Evolutionary conservation across 2,329 filamentous ascomycete genomes (phyloP).

Genomic region (Penicillium glabrum): DNA sequence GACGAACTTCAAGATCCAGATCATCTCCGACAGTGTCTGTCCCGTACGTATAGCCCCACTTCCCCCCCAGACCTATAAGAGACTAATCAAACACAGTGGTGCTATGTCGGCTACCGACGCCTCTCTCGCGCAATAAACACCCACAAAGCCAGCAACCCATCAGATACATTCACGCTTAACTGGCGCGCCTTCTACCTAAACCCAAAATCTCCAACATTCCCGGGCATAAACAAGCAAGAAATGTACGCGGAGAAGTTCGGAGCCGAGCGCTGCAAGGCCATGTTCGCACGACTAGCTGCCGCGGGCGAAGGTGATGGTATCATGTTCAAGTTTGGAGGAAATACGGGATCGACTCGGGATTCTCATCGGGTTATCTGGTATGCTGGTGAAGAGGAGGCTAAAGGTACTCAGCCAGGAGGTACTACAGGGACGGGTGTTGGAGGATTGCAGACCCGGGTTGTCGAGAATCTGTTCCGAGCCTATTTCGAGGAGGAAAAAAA

Average conservation of each 20-base stretch:
- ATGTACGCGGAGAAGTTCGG: constrained; percentile 66
- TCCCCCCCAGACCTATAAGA: constrained; percentile 1
- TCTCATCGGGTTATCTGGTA: constrained; percentile 76
- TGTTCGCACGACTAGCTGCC: constrained; percentile 57
- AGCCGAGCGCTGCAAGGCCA: constrained; percentile 57
- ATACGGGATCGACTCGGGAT: constrained; percentile 74
- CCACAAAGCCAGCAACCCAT: constrained; percentile 63
- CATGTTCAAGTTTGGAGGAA: constrained; percentile 69
- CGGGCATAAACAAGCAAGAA: constrained; percentile 53
- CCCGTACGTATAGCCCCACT: constrained; percentile 45
- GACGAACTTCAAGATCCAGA: constrained; percentile 73
- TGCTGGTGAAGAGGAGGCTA: constrained; percentile 53
- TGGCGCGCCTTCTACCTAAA: constrained; percentile 84
- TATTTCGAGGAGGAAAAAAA: constrained; percentile 67
- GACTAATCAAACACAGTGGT: constrained; percentile 47
- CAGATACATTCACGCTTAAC: constrained; percentile 69
- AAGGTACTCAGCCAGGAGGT: neutral
- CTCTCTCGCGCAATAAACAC: constrained; percentile 69
- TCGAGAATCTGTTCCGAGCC: constrained; percentile 63
- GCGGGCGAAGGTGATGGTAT: constrained; percentile 68
- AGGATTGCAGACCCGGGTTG: constrained; percentile 59
- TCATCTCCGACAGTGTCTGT: constrained; percentile 80
- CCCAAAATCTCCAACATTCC: constrained; percentile 57
- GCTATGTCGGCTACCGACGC: constrained; percentile 77
- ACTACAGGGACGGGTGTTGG: constrained; percentile 26